Conservation (phyloP, 306 rosid species). For the Pyrus pyrifolia region DNA sequence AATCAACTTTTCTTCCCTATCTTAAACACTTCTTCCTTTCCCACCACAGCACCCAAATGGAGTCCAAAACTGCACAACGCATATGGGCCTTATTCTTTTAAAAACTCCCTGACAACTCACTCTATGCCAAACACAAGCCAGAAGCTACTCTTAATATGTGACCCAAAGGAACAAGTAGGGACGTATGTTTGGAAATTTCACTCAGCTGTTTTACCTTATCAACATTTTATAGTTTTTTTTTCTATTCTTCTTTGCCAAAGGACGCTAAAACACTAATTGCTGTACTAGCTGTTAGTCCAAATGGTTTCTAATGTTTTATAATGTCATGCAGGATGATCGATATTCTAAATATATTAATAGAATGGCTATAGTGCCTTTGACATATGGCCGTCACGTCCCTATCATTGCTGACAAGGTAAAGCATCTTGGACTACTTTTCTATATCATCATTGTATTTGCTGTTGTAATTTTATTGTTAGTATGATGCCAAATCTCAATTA, state of each 20-base stretch:
- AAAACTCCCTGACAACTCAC: neutral
- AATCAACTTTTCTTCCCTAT: neutral
- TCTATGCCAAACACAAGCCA: neutral
- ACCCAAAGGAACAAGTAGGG: neutral
- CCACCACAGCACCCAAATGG: neutral
- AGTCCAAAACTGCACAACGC: neutral
- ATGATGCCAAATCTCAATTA: neutral
- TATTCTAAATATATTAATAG: constrained; percentile 69
- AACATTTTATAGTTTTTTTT: neutral
- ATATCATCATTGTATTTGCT: neutral
- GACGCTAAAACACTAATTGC: neutral
- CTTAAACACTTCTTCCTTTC: neutral
- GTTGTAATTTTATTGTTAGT: constrained; percentile 1
- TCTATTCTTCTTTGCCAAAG: neutral
- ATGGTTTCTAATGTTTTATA: neutral
- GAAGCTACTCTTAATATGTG: neutral
- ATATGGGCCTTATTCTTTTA: neutral
- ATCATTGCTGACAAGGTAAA: constrained; percentile 78
- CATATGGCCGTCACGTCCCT: constrained; percentile 93
- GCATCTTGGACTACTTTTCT: neutral
- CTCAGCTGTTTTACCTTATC: neutral
- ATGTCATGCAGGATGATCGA: constrained; percentile 75
- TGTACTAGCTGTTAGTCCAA: neutral
- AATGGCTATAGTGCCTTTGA: constrained; percentile 93
- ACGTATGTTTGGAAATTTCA: neutral